Evolutionary conservation across 331 rosid genomes (phyloP).

Genomic region (Acacia concinna): DNA sequence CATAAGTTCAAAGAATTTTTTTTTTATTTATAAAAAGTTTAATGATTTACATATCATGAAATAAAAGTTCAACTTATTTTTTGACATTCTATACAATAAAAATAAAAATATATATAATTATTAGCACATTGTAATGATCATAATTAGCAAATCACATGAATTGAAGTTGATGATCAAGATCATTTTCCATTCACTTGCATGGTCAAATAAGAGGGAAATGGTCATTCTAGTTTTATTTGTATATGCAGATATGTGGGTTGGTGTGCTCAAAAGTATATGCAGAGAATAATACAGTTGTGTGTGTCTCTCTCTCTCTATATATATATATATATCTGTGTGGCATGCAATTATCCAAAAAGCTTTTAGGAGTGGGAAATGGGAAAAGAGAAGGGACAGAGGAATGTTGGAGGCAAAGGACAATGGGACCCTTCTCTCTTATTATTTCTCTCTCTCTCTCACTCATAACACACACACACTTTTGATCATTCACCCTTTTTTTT

Average conservation of each 20-base stretch:
- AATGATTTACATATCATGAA: not conserved
- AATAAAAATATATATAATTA: not conserved
- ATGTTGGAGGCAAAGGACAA: conserved; percentile 33
- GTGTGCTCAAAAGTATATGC: not conserved
- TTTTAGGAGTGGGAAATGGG: conserved; percentile 20
- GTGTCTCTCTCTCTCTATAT: not conserved
- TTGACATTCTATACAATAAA: not conserved
- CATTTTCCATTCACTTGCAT: not conserved
- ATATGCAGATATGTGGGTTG: not conserved
- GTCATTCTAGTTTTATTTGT: not conserved
- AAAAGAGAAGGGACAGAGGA: conserved; percentile 29
- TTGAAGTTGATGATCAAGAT: not conserved
- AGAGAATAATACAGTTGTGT: not conserved
- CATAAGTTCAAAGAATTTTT: not conserved
- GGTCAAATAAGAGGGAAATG: not conserved
- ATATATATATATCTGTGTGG: not conserved
- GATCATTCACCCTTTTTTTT: not conserved
- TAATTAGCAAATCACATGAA: not conserved
- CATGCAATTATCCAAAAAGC: not conserved
- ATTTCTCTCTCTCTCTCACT: not conserved
- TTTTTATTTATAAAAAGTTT: not conserved
- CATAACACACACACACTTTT: no score
- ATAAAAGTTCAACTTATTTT: not conserved
- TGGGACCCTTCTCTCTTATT: conserved; percentile 22
- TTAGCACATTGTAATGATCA: not conserved